Evolutionary conservation across 192 early-diverging fungal species (phyloP).

Genomic region (Pilobolus umbonatus): DNA sequence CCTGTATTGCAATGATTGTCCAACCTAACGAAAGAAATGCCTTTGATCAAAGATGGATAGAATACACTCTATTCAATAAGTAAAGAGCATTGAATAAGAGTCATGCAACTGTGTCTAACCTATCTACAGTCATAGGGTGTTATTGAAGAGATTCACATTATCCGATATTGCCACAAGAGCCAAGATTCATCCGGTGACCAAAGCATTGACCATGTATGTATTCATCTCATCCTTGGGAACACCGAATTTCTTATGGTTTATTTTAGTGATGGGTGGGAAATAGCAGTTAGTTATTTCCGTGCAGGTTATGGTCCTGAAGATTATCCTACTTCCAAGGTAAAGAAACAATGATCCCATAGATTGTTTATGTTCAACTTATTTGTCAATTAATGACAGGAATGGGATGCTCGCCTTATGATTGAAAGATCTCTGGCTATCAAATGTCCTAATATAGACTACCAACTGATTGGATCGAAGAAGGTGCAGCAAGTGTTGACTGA

Average conservation of each 20-base stretch:
- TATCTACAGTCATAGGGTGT: conserved; percentile 50
- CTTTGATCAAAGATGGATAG: conserved; percentile 90
- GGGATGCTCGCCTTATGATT: conserved; percentile 81
- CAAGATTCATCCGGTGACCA: conserved; percentile 49
- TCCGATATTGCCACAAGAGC: conserved; percentile 65
- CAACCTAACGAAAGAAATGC: conserved; percentile 91
- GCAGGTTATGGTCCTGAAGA: conserved; percentile 89
- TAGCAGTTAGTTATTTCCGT: conserved; percentile 87
- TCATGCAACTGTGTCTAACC: neutral
- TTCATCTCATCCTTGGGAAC: neutral
- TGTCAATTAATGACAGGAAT: conserved; percentile 56
- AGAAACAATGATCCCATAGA: neutral
- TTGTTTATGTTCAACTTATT: neutral
- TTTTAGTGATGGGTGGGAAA: conserved; percentile 62
- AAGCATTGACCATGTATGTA: conserved; percentile 65
- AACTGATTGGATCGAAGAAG: conserved; percentile 94
- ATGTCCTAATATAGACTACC: conserved; percentile 86
- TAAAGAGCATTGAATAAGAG: conserved; percentile 12
- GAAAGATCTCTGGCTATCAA: conserved; percentile 82
- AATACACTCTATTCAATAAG: conserved; percentile 67
- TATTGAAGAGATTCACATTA: conserved; percentile 58
- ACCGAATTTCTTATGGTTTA: neutral
- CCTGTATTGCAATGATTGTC: conserved; percentile 82
- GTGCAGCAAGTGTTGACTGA: conserved; percentile 88
- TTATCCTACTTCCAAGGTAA: conserved; percentile 69